These are phyloP conservation scores for Saccharum hybrid DNA, from an alignment of 202 grass and related monocot species.

Conservation along the genomic window DNA sequence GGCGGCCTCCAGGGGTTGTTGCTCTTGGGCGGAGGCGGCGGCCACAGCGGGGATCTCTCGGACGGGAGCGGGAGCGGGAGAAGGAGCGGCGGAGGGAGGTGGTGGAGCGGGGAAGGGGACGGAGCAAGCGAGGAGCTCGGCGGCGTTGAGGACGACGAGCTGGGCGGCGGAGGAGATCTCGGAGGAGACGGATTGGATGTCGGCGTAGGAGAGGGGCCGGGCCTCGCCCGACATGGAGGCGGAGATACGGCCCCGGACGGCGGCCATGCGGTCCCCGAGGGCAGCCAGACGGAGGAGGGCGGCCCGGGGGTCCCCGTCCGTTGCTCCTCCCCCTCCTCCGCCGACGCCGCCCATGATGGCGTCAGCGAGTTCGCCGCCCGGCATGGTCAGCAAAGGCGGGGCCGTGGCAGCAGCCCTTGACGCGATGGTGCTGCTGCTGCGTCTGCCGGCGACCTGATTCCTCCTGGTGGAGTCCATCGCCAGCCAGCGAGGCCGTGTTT, in stretches of 20 bases:
- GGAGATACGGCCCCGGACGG: conserved; percentile 63
- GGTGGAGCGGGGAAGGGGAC: conserved; percentile 26
- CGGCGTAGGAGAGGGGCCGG: conserved; percentile 52
- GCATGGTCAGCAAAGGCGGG: background rate
- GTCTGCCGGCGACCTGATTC: conserved; percentile 32
- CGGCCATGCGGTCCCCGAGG: conserved; percentile 67
- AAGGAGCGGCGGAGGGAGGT: background rate
- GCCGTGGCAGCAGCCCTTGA: background rate
- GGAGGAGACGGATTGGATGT: conserved; percentile 76
- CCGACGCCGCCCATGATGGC: background rate
- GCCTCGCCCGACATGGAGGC: conserved; percentile 63
- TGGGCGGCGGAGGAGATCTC: conserved; percentile 81
- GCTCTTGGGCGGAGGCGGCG: background rate
- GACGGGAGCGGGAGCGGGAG: conserved; percentile 23
- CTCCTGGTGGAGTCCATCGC: background rate
- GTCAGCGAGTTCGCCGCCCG: background rate
- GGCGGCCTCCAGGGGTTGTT: conserved; percentile 33
- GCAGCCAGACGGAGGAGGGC: conserved; percentile 67
- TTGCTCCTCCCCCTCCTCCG: conserved; percentile 1
- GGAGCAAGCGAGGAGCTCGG: conserved; percentile 72
- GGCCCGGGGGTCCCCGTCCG: conserved; percentile 41
- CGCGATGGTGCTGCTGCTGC: background rate
- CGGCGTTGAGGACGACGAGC: conserved; percentile 73
- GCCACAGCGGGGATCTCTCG: conserved; percentile 19
- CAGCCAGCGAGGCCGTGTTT: too few relatives aligned